Conservation (phyloP, 2,329 filamentous ascomycete genomes). For the Laburnicola sp. region DNA sequence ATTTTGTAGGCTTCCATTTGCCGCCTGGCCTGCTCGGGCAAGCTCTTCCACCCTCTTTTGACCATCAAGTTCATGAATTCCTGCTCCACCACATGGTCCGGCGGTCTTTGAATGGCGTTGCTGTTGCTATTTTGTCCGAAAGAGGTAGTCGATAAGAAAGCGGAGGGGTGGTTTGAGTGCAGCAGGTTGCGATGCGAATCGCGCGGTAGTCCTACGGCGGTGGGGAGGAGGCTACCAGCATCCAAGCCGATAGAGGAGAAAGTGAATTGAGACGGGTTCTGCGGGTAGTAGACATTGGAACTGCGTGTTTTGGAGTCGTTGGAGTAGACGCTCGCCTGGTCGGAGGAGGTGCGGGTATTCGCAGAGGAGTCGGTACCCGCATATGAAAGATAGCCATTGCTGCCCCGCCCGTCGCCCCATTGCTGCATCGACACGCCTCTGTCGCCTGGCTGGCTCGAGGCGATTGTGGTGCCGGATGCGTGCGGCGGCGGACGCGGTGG, state of each 20-base stretch:
- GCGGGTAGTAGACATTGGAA: conserved; percentile 54
- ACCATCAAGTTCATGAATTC: conserved; percentile 95
- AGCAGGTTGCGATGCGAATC: conserved; percentile 49
- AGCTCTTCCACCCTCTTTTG: conserved; percentile 94
- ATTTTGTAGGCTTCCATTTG: conserved; percentile 97
- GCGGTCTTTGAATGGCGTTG: conserved; percentile 70
- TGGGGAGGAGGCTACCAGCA: conserved; percentile 43
- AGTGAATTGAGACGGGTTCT: conserved; percentile 60
- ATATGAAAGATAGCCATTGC: conserved; percentile 28
- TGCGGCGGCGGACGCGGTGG: conserved; percentile 64
- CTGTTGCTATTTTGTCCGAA: conserved; percentile 59
- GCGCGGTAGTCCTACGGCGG: conserved; percentile 45
- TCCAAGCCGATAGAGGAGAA: conserved; percentile 52
- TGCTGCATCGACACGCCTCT: conserved; percentile 73
- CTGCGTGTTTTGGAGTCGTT: conserved; percentile 62
- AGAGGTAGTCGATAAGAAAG: conserved; percentile 53
- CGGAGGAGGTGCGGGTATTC: conserved; percentile 61
- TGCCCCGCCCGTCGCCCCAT: conserved; percentile 59
- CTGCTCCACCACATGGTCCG: conserved; percentile 80
- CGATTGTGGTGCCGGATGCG: conserved; percentile 62
- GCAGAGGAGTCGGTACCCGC: conserved; percentile 49
- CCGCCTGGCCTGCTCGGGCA: conserved; percentile 89
- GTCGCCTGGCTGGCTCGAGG: conserved; percentile 69
- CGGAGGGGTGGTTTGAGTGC: conserved; percentile 49
- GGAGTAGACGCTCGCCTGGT: conserved; percentile 68